These are phyloP conservation scores for Talaromyces borbonicus DNA, from an alignment of 495 filamentous ascomycete genomes.

Conservation along the genomic window DNA sequence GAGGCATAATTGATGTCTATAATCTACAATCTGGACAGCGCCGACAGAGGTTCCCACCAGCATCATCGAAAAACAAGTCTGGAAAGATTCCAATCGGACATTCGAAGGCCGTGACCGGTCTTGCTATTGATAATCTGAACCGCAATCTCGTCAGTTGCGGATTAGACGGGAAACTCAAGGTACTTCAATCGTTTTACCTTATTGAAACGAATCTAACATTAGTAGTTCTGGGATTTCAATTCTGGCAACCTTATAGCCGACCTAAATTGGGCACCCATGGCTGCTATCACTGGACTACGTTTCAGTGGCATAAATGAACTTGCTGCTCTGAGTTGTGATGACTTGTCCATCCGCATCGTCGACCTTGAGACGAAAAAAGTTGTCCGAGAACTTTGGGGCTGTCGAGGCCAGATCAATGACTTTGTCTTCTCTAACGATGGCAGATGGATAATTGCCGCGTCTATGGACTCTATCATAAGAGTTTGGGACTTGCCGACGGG, in stretches of 20 bases:
- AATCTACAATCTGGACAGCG: constrained; percentile 90
- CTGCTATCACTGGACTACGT: constrained; percentile 62
- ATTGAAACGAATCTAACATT: constrained; percentile 8
- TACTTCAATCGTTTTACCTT: too few species aligned
- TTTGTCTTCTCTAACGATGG: constrained; percentile 90
- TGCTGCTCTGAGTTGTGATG: constrained; percentile 82
- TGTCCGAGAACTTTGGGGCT: constrained; percentile 89
- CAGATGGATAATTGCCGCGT: constrained; percentile 84
- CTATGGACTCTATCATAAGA: constrained; percentile 69
- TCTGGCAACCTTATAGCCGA: constrained; percentile 69
- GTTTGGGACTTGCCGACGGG: constrained; percentile 95
- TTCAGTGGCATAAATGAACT: constrained; percentile 77
- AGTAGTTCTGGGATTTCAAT: constrained; percentile 80
- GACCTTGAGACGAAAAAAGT: constrained; percentile 85
- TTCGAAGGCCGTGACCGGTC: constrained; percentile 70
- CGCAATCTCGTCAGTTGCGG: constrained; percentile 72
- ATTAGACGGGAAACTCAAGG: constrained; percentile 86
- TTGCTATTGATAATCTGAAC: constrained; percentile 79
- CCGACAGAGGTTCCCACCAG: constrained; percentile 74
- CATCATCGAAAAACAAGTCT: constrained; percentile 49
- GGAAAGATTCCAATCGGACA: constrained; percentile 35
- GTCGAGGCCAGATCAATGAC: constrained; percentile 69
- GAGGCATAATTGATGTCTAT: constrained; percentile 81
- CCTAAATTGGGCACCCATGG: constrained; percentile 76
- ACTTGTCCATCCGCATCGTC: constrained; percentile 76